Conservation (phyloP, 805 yeast species). For the Hanseniaspora occidentalis region DNA sequence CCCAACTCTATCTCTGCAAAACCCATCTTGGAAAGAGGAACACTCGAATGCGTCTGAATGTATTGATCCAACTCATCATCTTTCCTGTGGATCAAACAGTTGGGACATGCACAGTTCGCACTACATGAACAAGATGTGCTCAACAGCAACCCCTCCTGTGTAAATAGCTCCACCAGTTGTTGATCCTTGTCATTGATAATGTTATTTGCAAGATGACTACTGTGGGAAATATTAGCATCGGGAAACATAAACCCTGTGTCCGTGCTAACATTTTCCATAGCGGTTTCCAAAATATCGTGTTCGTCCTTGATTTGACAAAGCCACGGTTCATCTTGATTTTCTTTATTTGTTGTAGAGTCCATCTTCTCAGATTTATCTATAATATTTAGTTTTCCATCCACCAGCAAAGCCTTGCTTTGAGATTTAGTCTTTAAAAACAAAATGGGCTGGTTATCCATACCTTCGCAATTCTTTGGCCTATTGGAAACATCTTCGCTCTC, state of each 20-base stretch:
- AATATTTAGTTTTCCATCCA: constrained; percentile 16
- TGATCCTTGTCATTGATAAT: constrained; percentile 2
- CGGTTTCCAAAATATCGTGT: too few relatives aligned
- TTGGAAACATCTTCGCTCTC: not conserved
- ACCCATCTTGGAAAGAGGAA: constrained; percentile 1
- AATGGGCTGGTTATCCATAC: constrained; percentile 21
- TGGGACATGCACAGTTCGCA: constrained; percentile 20
- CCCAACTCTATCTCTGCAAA: not conserved
- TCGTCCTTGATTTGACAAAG: too few relatives aligned
- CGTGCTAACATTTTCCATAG: too few relatives aligned
- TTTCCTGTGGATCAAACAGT: constrained; percentile 24
- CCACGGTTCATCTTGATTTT: too few relatives aligned
- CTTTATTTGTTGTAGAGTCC: too few relatives aligned
- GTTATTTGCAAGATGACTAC: too few relatives aligned
- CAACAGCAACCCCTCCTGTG: constrained; percentile 21
- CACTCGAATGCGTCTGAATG: constrained; percentile 13
- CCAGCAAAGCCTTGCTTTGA: constrained; percentile 18
- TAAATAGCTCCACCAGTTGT: constrained; percentile 17
- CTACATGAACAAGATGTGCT: constrained; percentile 24
- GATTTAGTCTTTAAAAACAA: constrained; percentile 17
- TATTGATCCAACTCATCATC: constrained; percentile 22
- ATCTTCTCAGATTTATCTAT: too few relatives aligned
- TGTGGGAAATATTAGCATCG: too few relatives aligned
- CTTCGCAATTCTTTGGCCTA: constrained; percentile 8
- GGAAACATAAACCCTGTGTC: too few relatives aligned